A percentile compares a stretch with the other conserved stretches of the same genome.
Conservation (phyloP, 2,329 filamentous ascomycete species). For the Monilinia laxa region DNA sequence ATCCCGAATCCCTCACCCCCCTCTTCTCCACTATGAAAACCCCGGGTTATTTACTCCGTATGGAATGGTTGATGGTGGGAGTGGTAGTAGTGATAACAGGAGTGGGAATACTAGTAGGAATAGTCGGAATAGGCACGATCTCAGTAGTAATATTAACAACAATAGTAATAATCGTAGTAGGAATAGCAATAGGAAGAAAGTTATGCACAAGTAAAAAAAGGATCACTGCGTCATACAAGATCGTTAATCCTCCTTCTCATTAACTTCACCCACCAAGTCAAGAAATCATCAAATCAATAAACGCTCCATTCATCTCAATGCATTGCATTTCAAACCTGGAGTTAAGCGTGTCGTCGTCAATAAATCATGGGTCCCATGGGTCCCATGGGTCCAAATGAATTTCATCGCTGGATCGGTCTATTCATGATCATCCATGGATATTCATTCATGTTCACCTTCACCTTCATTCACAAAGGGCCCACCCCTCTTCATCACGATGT, state of each 20-base stretch:
- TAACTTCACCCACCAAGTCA: no score
- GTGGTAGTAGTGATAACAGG: no score
- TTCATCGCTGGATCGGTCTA: neutral
- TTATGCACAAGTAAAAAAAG: no score
- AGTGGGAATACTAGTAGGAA: no score
- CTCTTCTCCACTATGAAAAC: neutral
- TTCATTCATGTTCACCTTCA: neutral
- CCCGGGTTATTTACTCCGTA: neutral
- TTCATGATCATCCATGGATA: neutral
- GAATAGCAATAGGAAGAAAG: no score
- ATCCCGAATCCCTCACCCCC: neutral
- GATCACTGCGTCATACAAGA: neutral
- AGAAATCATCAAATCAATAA: neutral
- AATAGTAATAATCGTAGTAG: no score
- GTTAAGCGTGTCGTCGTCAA: neutral
- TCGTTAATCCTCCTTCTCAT: no score
- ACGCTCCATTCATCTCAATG: neutral
- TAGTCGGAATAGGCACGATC: no score
- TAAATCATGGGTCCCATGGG: no score
- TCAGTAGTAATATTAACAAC: no score
- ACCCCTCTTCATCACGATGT: neutral
- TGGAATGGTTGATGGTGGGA: no score
- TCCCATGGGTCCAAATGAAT: no score
- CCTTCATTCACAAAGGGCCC: neutral
- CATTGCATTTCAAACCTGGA: neutral